Evolutionary conservation across 2,329 filamentous ascomycete genomes (phyloP), one percentile per base, ranked within the genome.

Genomic region (Chrysoporthe austroafricana): DNA sequence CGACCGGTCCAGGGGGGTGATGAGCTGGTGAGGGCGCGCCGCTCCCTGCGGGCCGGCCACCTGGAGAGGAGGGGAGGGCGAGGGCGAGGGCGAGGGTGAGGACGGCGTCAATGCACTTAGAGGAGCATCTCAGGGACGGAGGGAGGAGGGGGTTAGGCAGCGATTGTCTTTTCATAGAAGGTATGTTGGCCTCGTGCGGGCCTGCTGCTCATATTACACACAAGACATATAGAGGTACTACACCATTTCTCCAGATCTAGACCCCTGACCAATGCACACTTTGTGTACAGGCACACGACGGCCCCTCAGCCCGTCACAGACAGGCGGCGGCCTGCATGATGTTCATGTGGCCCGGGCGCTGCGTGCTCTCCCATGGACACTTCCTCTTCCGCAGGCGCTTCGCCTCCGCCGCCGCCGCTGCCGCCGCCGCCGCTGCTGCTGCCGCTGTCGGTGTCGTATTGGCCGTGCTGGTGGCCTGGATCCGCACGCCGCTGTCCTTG

Each of bases 1-100:
- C 80, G 94, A 99, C 83, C 84, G 96, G 58, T 85, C 84, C 66
- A 93, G 84, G 76, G 92, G 93, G 9, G 66, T 97, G 73, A 87
- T 93, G 77, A 98, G 95, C 81, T 99, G 96, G 96, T 98, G 62
- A 69, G 34, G 26, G 36, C 36, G 26, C 26, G 26, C 26, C 0
- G 26, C 26, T 26, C 26, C 26, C 26, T 26, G 2, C 26, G 26
- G 26, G 26, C 26, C 26, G 2, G 26, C 26, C 26, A 26, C 26
- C 26, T 26, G 26, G 26, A 26, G 26, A 26, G 26, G 26, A 26
- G 26, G 26, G 26, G 26, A 26, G 26, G 26, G 26, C 2, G 26
- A 26, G 26, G 26, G 26, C 2, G 26, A 26, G 26, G 26, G 26
- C 26, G 26, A 26, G 26, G 26, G 26, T 2, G 26, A 26, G 26